These are phyloP conservation scores for Chlamydomonas reinhardtii DNA, from an alignment of 163 green algal species.

Conservation along the genomic window DNA sequence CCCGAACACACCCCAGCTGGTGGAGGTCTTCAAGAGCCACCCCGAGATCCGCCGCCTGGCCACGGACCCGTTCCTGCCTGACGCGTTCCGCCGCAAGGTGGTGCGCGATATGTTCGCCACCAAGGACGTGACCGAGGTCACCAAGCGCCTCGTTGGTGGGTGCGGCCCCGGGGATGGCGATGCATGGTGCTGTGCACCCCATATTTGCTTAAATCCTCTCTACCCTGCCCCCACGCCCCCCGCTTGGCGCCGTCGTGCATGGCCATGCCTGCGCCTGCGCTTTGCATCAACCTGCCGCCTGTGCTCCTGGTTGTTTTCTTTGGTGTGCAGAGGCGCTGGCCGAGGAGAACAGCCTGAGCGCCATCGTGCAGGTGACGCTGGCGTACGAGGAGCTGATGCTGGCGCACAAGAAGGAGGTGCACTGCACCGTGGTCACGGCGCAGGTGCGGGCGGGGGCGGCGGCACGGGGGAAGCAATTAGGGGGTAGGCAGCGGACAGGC, in stretches of 20 bases:
- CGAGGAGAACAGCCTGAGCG: constrained; percentile 71
- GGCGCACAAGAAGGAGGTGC: constrained; percentile 76
- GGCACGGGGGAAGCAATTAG: not conserved
- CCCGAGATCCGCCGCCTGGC: constrained; percentile 65
- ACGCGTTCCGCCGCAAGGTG: constrained; percentile 59
- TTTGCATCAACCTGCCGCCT: no score
- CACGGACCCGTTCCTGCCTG: constrained; percentile 69
- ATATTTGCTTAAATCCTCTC: no score
- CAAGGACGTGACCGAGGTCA: constrained; percentile 63
- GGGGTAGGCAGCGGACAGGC: not conserved
- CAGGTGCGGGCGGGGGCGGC: constrained; percentile 3
- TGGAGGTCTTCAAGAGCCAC: constrained; percentile 61
- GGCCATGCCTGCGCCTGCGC: no score
- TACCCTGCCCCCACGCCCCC: no score
- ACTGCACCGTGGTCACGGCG: constrained; percentile 73
- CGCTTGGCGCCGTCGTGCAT: no score
- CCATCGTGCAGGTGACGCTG: constrained; percentile 59
- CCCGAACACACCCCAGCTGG: constrained; percentile 49
- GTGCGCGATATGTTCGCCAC: constrained; percentile 56
- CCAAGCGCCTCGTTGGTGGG: constrained; percentile 68
- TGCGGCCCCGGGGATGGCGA: not conserved
- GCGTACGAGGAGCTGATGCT: constrained; percentile 74
- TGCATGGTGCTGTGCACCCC: not conserved
- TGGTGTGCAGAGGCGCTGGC: constrained; percentile 59
- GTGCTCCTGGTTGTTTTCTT: no score